Evolutionary conservation across 768 basidiomycete genomes (phyloP), one percentile per base, ranked within the genome.

Genomic region (Psilocybe cyanescens): DNA sequence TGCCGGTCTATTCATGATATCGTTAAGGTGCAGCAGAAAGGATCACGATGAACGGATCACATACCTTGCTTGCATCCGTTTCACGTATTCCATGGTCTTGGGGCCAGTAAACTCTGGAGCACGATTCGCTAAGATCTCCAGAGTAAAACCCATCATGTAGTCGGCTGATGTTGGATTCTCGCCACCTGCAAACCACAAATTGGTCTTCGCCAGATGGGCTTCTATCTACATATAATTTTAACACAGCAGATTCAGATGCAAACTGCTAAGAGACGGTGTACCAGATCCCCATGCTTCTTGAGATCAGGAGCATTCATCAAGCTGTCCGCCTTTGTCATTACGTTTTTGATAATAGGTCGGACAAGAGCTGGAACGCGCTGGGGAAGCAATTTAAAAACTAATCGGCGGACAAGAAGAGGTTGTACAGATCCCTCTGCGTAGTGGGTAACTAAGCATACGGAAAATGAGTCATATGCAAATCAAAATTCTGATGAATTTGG

Each of bases 401-500:
- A 59, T 55, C 74, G 72, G 57, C 73, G 75, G 35, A 75, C 71
- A 12, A 82, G 59, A 14, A 75, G 53, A 3, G 80, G 79, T 73
- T 78, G 76, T n/a, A 79, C 57, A 14, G 78, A 75, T 7, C 76
- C 78, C 63, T 79, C 80, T 3, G 78, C 63, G 56, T 75, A 79
- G 61, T 80, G 79, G 3, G 70, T 69, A 62, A 72, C 78, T 79
- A 59, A 8, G 30, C 31, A 47, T 6, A 17, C 24, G 12, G 14
- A 12, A 12, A 44, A 16, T 44, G 4, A 44, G 41, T 37, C 14
- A 8, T 39, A 30, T 47, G 39, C 17, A 55, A 3, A 24, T 24
- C 24, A 28, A 30, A 28, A 50, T 19, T 6, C 33, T 24, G 24
- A 35, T 35, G 33, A 35, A 11, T 16, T 33, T 2, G 24, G 9